Evolutionary conservation across 2,329 filamentous ascomycete species (phyloP).

Genomic region (Sclerotinia borealis): DNA sequence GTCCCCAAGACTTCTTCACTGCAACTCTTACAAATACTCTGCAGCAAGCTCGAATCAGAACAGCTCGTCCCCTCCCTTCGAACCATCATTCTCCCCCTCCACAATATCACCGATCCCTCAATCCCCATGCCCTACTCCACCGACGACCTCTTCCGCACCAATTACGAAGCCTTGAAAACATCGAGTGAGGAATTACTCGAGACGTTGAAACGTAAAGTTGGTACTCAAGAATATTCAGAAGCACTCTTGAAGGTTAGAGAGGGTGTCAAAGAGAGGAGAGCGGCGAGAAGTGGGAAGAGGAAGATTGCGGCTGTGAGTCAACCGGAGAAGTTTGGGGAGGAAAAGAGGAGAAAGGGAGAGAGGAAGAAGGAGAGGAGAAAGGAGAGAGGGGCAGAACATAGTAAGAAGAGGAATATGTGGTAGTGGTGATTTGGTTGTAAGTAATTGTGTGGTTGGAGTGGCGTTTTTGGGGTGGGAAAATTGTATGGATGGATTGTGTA

Average conservation of each 20-base stretch:
- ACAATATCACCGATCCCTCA: conserved; percentile 76
- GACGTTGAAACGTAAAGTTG: conserved; percentile 76
- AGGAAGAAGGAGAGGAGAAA: conserved; percentile 79
- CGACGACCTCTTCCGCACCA: conserved; percentile 62
- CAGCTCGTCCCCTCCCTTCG: conserved; percentile 59
- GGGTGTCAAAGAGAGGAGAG: conserved; percentile 63
- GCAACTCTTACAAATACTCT: conserved; percentile 65
- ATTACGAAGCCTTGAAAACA: conserved; percentile 64
- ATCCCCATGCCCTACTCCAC: conserved; percentile 66
- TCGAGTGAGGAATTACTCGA: conserved; percentile 75
- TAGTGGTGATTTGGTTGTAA: conserved; percentile 1
- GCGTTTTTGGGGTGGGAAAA: not conserved
- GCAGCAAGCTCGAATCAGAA: conserved; percentile 51
- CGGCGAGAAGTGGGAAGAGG: conserved; percentile 73
- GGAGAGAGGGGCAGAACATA: conserved; percentile 67
- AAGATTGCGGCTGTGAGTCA: conserved; percentile 80
- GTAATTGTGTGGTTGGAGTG: not conserved
- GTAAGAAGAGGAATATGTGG: conserved; percentile 33
- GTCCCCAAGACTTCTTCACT: conserved; percentile 71
- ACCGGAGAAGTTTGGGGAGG: conserved; percentile 70
- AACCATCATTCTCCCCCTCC: conserved; percentile 60
- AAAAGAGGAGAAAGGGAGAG: conserved; percentile 79
- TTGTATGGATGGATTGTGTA: not conserved
- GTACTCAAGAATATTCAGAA: conserved; percentile 71
- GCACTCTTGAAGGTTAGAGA: conserved; percentile 68